Conservation (phyloP, 768 basidiomycete species). For the Flagelloscypha sp. region DNA sequence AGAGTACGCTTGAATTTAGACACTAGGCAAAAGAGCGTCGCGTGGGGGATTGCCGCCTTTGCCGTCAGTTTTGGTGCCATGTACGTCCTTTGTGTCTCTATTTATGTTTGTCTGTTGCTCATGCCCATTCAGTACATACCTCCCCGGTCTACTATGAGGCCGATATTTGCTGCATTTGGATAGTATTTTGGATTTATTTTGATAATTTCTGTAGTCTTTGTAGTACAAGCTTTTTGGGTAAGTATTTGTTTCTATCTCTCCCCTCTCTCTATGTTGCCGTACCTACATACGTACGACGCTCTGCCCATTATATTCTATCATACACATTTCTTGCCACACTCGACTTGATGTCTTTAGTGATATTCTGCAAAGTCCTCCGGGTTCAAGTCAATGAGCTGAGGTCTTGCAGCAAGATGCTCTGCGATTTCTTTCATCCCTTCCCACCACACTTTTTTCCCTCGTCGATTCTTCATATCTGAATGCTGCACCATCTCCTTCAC, state of each 20-base stretch:
- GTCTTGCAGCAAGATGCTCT: conserved; percentile 64
- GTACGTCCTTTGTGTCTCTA: conserved; percentile 41
- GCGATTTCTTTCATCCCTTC: conserved; percentile 53
- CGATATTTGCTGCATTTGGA: too few relatives aligned
- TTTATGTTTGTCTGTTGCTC: background rate
- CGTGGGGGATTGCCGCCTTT: conserved; percentile 82
- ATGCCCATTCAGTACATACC: too few relatives aligned
- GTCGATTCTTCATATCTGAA: conserved; percentile 85
- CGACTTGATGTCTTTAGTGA: too few relatives aligned
- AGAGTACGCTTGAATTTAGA: conserved; percentile 52
- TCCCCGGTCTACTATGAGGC: too few relatives aligned
- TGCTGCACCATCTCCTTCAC: conserved; percentile 77
- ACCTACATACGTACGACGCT: too few relatives aligned
- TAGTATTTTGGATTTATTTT: too few relatives aligned
- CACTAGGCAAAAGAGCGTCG: conserved; percentile 65
- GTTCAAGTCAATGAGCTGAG: conserved; percentile 40
- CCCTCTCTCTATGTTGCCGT: too few relatives aligned
- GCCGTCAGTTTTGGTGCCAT: conserved; percentile 75
- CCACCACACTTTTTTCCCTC: conserved; percentile 83
- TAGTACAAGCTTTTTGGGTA: too few relatives aligned
- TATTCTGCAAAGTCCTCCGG: conserved; percentile 20
- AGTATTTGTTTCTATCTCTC: too few relatives aligned
- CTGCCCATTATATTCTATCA: too few relatives aligned
- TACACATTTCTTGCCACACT: too few relatives aligned
- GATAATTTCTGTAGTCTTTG: too few relatives aligned